Percentiles rank a stretch among this genome's conserved stretches.
Evolutionary conservation across 2,329 filamentous ascomycete genomes (phyloP).

Genomic region (Paraconiothyrium brasiliense): DNA sequence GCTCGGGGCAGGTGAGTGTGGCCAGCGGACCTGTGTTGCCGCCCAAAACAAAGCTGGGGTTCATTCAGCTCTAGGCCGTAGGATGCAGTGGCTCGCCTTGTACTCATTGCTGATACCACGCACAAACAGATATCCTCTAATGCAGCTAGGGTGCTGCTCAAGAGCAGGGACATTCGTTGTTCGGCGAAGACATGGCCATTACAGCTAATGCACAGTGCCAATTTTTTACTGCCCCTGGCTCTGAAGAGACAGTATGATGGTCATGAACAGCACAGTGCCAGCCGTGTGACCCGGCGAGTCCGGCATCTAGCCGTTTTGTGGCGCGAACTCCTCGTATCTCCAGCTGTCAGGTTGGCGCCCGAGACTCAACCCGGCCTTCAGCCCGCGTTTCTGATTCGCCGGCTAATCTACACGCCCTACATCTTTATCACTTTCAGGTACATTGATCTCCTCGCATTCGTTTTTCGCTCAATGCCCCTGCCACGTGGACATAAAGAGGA

Average conservation of each 20-base stretch:
- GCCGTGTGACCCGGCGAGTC: background rate
- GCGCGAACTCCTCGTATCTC: conserved; percentile 4
- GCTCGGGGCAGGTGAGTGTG: background rate
- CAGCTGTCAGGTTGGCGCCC: conserved; percentile 9
- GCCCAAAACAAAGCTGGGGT: background rate
- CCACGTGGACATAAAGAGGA: conserved; percentile 2
- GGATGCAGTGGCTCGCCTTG: conserved; percentile 4
- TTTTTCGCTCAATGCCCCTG: background rate
- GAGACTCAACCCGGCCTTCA: background rate
- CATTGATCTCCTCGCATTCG: background rate
- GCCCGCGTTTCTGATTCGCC: background rate
- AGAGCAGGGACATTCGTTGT: background rate
- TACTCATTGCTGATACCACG: background rate
- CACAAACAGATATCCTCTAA: background rate
- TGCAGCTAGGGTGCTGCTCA: background rate
- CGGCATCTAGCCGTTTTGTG: conserved; percentile 1
- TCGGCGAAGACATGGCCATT: background rate
- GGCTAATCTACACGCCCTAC: background rate
- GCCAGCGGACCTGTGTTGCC: background rate
- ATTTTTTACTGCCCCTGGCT: background rate
- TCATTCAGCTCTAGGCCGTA: conserved; percentile 1
- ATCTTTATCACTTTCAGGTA: background rate
- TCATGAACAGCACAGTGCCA: background rate
- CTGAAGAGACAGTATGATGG: background rate
- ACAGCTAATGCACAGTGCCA: background rate